These are phyloP conservation scores for Cryptococcus sp. DNA, from an alignment of 1,284 basidiomycete species.

Conservation along the genomic window DNA sequence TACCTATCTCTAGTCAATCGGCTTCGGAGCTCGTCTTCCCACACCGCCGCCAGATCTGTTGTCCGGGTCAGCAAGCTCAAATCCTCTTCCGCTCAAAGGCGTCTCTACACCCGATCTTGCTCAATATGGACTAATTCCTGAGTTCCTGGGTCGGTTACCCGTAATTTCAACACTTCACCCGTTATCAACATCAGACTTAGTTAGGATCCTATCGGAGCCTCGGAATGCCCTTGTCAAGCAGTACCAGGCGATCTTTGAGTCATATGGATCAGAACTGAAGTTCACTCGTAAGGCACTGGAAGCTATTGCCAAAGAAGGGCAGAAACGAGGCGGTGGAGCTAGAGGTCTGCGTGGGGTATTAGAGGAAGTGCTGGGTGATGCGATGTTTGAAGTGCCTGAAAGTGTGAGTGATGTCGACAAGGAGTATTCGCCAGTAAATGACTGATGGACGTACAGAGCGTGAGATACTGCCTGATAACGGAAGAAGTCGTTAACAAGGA, in stretches of 20 bases:
- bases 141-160: constrained; percentile 86
- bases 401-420: constrained; percentile 60
- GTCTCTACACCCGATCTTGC: constrained; percentile 61
- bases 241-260: constrained; percentile 68
- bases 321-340: constrained; percentile 79
- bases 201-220: constrained; percentile 87
- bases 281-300: constrained; percentile 47
- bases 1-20: constrained; percentile 64
- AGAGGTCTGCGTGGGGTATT: constrained; percentile 82
- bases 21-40: constrained; percentile 69
- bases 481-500: constrained; percentile 55
- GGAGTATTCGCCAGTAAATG: background rate
- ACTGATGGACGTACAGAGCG: constrained; percentile 48
- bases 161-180: constrained; percentile 77
- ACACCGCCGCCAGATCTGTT: constrained; percentile 2
- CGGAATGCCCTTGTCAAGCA: constrained; percentile 85
- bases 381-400: constrained; percentile 76
- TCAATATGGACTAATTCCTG: constrained; percentile 88
- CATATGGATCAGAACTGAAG: constrained; percentile 40
- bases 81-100: constrained; percentile 18
- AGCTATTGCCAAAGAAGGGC: constrained; percentile 72
- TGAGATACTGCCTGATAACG: constrained; percentile 61
- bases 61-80: background rate
- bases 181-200: constrained; percentile 66
- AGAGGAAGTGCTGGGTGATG: constrained; percentile 78